These are phyloP conservation scores for Monosporascus sp. DNA, from an alignment of 2,329 filamentous ascomycete genomes.

Conservation along the genomic window DNA sequence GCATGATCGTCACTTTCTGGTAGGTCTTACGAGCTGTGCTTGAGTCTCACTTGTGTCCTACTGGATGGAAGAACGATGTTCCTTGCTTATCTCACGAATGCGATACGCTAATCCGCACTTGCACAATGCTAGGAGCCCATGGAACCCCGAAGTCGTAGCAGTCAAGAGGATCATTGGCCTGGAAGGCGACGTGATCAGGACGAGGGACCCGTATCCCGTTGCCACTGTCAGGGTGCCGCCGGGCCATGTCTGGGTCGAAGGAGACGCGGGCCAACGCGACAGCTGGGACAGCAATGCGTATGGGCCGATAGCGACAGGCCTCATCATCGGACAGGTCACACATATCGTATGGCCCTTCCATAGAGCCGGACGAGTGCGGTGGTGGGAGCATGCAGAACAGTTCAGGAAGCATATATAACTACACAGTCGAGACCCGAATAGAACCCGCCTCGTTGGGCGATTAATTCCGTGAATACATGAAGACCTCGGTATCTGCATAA, in stretches of 20 bases:
- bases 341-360: slow-evolving; percentile 66
- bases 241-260: slow-evolving; percentile 93
- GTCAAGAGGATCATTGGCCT: slow-evolving; percentile 82
- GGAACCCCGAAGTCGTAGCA: slow-evolving; percentile 60
- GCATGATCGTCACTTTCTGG: slow-evolving; percentile 72
- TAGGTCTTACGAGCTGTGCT: slow-evolving; percentile 29
- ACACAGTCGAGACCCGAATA: background rate
- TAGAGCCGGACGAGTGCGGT: slow-evolving; percentile 52
- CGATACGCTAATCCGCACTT: slow-evolving; percentile 6
- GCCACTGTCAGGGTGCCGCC: slow-evolving; percentile 61
- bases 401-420: slow-evolving; percentile 12
- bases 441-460: no score
- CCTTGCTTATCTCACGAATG: background rate
- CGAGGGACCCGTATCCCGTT: slow-evolving; percentile 55
- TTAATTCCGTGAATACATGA: no score
- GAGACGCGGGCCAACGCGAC: slow-evolving; percentile 68
- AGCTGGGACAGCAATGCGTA: slow-evolving; percentile 85
- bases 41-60: background rate
- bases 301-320: slow-evolving; percentile 70
- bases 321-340: slow-evolving; percentile 71
- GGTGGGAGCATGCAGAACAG: slow-evolving; percentile 45
- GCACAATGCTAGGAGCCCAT: slow-evolving; percentile 54
- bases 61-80: no score
- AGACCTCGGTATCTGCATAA: no score
- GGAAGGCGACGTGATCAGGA: slow-evolving; percentile 70